A percentile compares a stretch with the other conserved stretches of the same genome.
Conservation (phyloP, 331 rosid species). For the Acacia concinna region DNA sequence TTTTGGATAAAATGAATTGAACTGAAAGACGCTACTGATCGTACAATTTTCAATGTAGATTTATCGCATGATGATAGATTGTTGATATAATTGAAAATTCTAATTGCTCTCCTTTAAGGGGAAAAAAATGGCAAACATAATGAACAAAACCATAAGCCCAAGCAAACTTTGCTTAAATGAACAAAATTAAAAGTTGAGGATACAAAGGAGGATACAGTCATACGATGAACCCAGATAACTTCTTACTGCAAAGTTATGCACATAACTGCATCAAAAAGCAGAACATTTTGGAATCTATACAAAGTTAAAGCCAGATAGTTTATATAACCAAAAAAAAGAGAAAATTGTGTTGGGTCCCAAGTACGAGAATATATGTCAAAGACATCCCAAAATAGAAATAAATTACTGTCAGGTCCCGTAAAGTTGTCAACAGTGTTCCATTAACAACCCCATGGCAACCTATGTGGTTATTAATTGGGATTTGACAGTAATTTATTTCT, state of each 20-base stretch:
- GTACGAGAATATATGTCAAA: no score
- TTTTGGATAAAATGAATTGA: no score
- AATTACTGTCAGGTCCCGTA: no score
- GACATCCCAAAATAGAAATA: no score
- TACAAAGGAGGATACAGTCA: conserved; percentile 92
- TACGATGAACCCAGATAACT: conserved; percentile 62
- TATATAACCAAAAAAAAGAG: conserved; percentile 24
- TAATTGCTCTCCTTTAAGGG: not conserved
- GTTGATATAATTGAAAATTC: conserved; percentile 6
- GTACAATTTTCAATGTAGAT: not conserved
- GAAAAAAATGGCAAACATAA: not conserved
- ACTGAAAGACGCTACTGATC: not conserved
- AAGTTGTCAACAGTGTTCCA: no score
- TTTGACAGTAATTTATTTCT: no score
- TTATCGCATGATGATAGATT: not conserved
- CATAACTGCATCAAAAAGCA: conserved; percentile 53
- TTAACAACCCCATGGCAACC: no score
- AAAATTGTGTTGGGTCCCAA: no score
- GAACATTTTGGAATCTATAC: conserved; percentile 31
- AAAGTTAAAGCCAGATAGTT: conserved; percentile 32
- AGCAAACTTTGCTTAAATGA: conserved; percentile 25
- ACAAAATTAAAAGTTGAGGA: conserved; percentile 54
- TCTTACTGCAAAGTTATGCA: conserved; percentile 69
- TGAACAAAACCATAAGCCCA: not conserved
- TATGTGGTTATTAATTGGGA: no score